These are phyloP conservation scores for Betula pendula DNA, from an alignment of 306 rosid genomes.

Conservation along the genomic window DNA sequence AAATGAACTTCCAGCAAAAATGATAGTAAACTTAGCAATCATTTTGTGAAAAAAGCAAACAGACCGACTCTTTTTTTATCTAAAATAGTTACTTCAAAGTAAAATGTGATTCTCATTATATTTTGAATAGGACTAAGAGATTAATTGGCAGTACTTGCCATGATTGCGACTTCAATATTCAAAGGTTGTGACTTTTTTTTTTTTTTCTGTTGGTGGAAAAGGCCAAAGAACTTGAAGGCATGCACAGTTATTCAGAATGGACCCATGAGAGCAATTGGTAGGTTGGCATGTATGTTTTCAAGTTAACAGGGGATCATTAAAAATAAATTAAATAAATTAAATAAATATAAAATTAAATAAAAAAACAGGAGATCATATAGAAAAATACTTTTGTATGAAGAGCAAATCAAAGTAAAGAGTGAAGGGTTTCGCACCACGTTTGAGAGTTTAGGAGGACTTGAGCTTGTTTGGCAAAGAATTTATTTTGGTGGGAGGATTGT, in stretches of 20 bases:
- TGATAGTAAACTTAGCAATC: not conserved
- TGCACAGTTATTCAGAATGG: conserved; percentile 24
- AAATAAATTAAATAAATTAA: too few relatives aligned
- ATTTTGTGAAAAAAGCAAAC: too few relatives aligned
- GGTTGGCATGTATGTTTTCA: conserved; percentile 29
- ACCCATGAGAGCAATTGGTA: conserved; percentile 31
- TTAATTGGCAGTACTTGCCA: not conserved
- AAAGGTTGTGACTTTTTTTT: not conserved
- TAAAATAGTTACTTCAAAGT: not conserved
- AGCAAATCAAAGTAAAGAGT: too few relatives aligned
- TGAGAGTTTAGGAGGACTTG: too few relatives aligned
- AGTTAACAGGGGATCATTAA: too few relatives aligned
- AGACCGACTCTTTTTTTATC: not conserved
- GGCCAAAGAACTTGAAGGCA: conserved; percentile 12
- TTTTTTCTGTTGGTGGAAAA: not conserved
- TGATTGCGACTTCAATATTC: not conserved
- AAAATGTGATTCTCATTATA: not conserved
- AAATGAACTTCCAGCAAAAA: too few relatives aligned
- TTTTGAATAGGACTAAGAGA: not conserved
- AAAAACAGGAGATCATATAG: too few relatives aligned
- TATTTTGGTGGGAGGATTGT: too few relatives aligned
- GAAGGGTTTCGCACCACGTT: too few relatives aligned
- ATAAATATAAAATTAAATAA: too few relatives aligned
- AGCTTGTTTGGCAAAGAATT: too few relatives aligned
- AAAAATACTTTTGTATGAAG: too few relatives aligned